Evolutionary conservation across 352 stramenopile species (phyloP).

Genomic region (Pythium apleroticum): DNA sequence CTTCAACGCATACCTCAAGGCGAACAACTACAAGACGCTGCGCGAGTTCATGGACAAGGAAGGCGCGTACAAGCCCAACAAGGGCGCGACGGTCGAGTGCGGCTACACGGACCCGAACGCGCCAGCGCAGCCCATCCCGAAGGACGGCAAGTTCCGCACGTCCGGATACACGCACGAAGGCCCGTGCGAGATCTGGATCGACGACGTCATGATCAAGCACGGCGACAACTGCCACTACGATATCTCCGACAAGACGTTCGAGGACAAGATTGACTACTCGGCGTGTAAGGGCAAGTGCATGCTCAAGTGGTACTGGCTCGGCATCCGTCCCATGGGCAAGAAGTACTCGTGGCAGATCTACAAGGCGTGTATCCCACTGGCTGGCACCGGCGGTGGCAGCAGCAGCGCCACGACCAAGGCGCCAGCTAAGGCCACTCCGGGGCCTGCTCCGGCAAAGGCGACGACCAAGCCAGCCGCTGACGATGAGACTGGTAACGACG

Average conservation of each 20-base stretch:
- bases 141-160: constrained; percentile 20
- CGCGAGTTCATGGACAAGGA: constrained; percentile 42
- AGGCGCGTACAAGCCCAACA: constrained; percentile 33
- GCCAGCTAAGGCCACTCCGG: constrained; percentile 4
- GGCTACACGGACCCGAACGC: constrained; percentile 28
- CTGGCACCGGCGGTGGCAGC: not conserved
- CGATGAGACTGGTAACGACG: constrained; percentile 10
- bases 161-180: constrained; percentile 38
- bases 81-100: constrained; percentile 21
- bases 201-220: constrained; percentile 23
- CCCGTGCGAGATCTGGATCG: constrained; percentile 28
- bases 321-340: constrained; percentile 27
- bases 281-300: constrained; percentile 27
- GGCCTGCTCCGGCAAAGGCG: not conserved
- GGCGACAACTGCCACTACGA: constrained; percentile 31
- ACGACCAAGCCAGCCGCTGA: not conserved
- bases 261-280: constrained; percentile 25
- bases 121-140: constrained; percentile 20
- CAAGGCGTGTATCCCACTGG: constrained; percentile 43
- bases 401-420: constrained; percentile 9
- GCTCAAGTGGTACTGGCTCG: constrained; percentile 33
- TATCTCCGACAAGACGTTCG: constrained; percentile 31
- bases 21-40: constrained; percentile 43
- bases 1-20: constrained; percentile 32
- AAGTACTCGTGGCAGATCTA: constrained; percentile 62